Conservation (phyloP, 305 asterid species). For the Fraxinus angustifolia region DNA sequence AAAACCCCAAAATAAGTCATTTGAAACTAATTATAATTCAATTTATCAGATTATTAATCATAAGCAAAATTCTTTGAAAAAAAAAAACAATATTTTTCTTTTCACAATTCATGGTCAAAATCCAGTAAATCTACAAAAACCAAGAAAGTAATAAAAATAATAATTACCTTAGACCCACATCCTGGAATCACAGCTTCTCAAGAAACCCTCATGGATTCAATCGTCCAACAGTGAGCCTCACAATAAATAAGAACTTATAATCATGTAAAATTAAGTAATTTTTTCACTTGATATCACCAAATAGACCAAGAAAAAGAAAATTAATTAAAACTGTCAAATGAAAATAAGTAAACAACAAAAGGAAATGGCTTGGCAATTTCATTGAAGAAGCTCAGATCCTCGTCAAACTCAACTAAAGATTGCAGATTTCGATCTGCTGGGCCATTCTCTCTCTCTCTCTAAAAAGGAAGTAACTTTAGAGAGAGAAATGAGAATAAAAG, state of each 20-base stretch:
- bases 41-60: slow-evolving; percentile 10
- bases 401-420: slow-evolving; percentile 31
- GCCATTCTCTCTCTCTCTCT: slow-evolving; percentile 21
- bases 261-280: slow-evolving; percentile 18
- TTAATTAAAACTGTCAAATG: slow-evolving; percentile 1
- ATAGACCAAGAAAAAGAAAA: background rate
- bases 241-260: slow-evolving; percentile 12
- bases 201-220: slow-evolving; percentile 28
- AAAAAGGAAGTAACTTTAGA: background rate
- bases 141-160: background rate
- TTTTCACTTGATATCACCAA: slow-evolving; percentile 14
- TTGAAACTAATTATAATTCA: slow-evolving; percentile 17
- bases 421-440: slow-evolving; percentile 48
- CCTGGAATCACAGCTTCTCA: slow-evolving; percentile 30
- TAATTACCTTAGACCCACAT: slow-evolving; percentile 49
- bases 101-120: background rate
- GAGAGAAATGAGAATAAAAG: background rate
- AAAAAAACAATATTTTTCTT: background rate
- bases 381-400: slow-evolving; percentile 52
- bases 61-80: background rate
- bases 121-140: background rate
- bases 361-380: slow-evolving; percentile 33
- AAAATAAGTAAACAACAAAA: slow-evolving; percentile 24
- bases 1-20: slow-evolving; percentile 5
- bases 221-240: slow-evolving; percentile 12